Percentiles rank a stretch among this genome's conserved stretches.
These are phyloP conservation scores for Thalassiosira hispida DNA, from an alignment of 352 stramenopile species.

Conservation along the genomic window DNA sequence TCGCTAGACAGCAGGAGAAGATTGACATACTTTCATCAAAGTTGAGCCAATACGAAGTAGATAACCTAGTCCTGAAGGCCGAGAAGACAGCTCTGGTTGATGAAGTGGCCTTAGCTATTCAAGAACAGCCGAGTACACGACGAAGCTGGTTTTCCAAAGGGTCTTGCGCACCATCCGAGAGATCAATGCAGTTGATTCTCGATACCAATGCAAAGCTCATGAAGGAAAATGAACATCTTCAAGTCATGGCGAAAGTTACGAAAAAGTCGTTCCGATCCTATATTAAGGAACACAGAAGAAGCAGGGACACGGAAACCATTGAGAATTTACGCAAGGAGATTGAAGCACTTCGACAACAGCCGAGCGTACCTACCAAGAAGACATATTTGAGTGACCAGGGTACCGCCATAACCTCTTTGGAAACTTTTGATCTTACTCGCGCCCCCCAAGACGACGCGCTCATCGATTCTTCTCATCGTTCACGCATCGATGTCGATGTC, in stretches of 20 bases:
- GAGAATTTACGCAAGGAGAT: not conserved
- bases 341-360: not conserved
- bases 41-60: not conserved
- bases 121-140: not conserved
- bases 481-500: too few relatives aligned
- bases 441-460: too few relatives aligned
- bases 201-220: not conserved
- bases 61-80: not conserved
- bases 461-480: too few relatives aligned
- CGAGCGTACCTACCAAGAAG: too few relatives aligned
- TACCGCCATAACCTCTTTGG: too few relatives aligned
- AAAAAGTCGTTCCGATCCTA: not conserved
- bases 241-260: not conserved
- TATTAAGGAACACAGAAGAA: not conserved
- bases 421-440: too few relatives aligned
- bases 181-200: not conserved
- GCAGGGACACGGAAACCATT: slow-evolving; percentile 2
- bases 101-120: not conserved
- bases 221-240: not conserved
- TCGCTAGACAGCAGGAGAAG: slow-evolving; percentile 6
- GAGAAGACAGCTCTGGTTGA: not conserved
- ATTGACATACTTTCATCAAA: slow-evolving; percentile 10
- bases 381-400: too few relatives aligned
- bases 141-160: not conserved
- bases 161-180: not conserved